Base-by-base conservation (phyloP, 1,284 basidiomycete species). In the Mycena sp. region DNA sequence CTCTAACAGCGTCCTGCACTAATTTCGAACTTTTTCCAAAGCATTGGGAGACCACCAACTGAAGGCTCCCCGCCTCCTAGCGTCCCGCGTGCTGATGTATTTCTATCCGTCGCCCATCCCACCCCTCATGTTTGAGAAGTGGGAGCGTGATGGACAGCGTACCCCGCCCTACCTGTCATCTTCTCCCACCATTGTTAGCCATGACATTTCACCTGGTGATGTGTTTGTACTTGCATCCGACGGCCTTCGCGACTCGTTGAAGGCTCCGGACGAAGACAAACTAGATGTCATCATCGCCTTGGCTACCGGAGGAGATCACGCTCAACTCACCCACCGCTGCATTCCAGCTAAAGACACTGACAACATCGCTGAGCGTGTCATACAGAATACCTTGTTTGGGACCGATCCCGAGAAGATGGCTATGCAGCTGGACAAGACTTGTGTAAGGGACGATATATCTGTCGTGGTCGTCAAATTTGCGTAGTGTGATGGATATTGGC, bases 381-480 rank as follows among this genome's bases (percentile, higher is more conserved):
- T 68, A 0, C 35, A 54, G 19, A 68, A 68, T 25, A 51, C 55
- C 1, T 35, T 62, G 6, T 64, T 66, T 21, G 67, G 67, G 7
- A 61, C 61, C 12, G 56, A 58, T 30, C 21, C 30, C 17, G 35
- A 26, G 23, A 60, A 62, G 51, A 51, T 23, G 21, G 43, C 48
- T 25, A 21, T 23, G 28, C n/a, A 45, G 38, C 29, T 64, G 2
- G 23, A 46, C 46, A 16, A n/a, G 37, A 21, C 5, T 7, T 7
- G 35, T 4, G 0, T 29, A 7, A 45, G 61, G 17, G 64, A 66
- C 30, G 64, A 66, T n/a, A 63, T 63, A 12, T 63, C 64, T 7
- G 30, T 56, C 1, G 51, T 64, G 6, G 63, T 64, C 12, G 7
- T 64, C 23, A 43, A 54, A 5, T 54, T 61, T 23, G 40, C 32